Evolutionary conservation across 2,329 filamentous ascomycete species (phyloP), one percentile per base, ranked within the genome.

Genomic region (Trichoderma sp.): DNA sequence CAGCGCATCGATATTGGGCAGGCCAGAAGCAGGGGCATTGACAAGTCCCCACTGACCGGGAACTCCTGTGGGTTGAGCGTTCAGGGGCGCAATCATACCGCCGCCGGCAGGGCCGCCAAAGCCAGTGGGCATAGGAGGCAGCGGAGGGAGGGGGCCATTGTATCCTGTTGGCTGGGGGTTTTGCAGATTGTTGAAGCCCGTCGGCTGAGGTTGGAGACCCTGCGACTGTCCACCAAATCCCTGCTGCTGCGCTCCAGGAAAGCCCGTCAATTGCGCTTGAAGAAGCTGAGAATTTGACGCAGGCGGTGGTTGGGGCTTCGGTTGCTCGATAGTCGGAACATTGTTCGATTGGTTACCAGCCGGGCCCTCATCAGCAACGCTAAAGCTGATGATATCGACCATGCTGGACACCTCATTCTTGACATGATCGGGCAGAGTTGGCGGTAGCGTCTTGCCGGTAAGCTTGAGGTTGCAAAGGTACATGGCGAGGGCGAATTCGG

Each of bases 331-430:
- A 71, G 87, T 89, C 1, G 91, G 89, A 17, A 86, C 86, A 76
- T 91, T 93, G 67, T 81, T 86, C 62, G 82, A 82, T 3, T 78
- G 71, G 30, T 81, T 79, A n/a, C 83, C 77, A 21, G 84, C 78
- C 47, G 74, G 74, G 5, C 79, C 81, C 30, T 94, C 90, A 69
- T 99, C 95, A 0, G 87, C 88, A 26, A 97, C 86, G 70, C 90
- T 92, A 75, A 99, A 99, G 66, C 93, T 97, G 74, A 99, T 99
- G 64, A 99, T 99, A 74, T 99, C 95, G 47, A 99, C 95, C 93
- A 99, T 98, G 78, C 95, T 97, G 3, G 94, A 98, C 19, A 99
- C 95, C 77, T 99, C 95, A 72, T 99, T 99, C 80, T 88, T 90
- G 69, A 99, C 89, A 66, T 87, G 90, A 39, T 97, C 93, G 0